A percentile compares a stretch with the other conserved stretches of the same genome.
phyloP scores from a whole-genome alignment of 345 rosid species.

The Aegle marmelos region DNA sequence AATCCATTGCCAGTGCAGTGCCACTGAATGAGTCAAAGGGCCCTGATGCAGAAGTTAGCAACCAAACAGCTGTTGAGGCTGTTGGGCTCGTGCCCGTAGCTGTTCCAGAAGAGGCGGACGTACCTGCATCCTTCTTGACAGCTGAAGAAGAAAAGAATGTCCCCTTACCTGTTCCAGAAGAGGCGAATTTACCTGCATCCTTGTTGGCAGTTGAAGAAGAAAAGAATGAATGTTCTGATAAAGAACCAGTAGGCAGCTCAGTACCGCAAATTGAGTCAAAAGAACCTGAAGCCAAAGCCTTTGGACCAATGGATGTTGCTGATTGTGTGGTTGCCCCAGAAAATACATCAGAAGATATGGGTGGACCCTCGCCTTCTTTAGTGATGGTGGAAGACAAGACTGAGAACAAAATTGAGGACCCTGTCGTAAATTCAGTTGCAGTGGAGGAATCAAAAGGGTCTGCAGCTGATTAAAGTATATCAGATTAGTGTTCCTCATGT shows the following conservation, averaged over 20 bases:
- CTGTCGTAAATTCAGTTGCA: background rate
- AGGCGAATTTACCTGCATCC: slow-evolving; percentile 6
- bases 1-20: background rate
- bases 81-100: slow-evolving; percentile 21
- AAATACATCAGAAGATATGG: background rate
- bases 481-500: background rate
- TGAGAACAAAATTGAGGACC: background rate
- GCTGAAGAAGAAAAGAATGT: slow-evolving; percentile 11
- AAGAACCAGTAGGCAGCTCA: background rate
- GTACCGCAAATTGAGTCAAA: background rate
- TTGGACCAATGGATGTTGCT: slow-evolving; percentile 7
- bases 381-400: slow-evolving; percentile 5
- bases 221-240: slow-evolving; percentile 8
- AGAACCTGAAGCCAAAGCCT: background rate
- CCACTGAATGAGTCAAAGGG: background rate
- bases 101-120: slow-evolving; percentile 9
- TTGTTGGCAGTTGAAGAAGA: slow-evolving; percentile 6
- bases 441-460: background rate
- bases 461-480: slow-evolving; percentile 1
- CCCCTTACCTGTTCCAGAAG: slow-evolving; percentile 16
- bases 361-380: slow-evolving; percentile 11
- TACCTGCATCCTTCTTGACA: slow-evolving; percentile 7
- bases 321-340: background rate
- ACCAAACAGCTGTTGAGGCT: slow-evolving; percentile 12
- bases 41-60: slow-evolving; percentile 5